Percentiles rank a stretch among this genome's conserved stretches.
Conservation (phyloP, 1,139 yeast genomes). For the Yamadazyma atmosphaerica region DNA sequence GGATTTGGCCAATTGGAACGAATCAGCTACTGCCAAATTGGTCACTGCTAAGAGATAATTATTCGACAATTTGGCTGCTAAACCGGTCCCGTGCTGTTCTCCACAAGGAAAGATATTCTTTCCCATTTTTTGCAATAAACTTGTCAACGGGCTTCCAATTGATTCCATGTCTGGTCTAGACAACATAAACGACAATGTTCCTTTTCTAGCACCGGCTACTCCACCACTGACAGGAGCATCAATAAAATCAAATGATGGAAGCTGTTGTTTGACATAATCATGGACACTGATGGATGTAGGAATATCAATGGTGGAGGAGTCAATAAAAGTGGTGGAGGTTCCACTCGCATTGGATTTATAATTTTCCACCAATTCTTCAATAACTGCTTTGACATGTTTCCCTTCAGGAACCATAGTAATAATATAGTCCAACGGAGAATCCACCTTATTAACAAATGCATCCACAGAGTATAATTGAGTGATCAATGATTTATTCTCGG, state of each 20-base stretch:
- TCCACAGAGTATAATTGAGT: constrained; percentile 23
- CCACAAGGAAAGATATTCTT: constrained; percentile 56
- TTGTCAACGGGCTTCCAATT: constrained; percentile 26
- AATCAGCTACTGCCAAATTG: constrained; percentile 61
- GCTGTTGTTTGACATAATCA: constrained; percentile 30
- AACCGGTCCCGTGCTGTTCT: constrained; percentile 50
- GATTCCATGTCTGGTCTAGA: constrained; percentile 35
- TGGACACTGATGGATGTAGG: constrained; percentile 47
- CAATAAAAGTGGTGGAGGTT: constrained; percentile 39
- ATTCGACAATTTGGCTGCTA: constrained; percentile 61
- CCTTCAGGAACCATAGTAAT: constrained; percentile 65
- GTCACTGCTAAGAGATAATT: constrained; percentile 59
- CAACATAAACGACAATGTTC: constrained; percentile 58
- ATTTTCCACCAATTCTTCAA: constrained; percentile 36
- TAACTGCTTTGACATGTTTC: constrained; percentile 48
- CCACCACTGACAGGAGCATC: constrained; percentile 69
- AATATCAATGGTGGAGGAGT: constrained; percentile 59
- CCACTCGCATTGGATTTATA: constrained; percentile 23
- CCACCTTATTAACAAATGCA: constrained; percentile 39
- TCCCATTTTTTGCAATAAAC: constrained; percentile 51
- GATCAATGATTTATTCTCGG: constrained; percentile 23
- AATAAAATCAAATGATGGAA: constrained; percentile 43
- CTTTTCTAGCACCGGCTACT: constrained; percentile 58
- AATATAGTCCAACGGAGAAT: constrained; percentile 40
- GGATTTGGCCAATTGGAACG: constrained; percentile 57